Conservation (phyloP, 75 land plant genomes). For the Cunninghamia lanceolata region DNA sequence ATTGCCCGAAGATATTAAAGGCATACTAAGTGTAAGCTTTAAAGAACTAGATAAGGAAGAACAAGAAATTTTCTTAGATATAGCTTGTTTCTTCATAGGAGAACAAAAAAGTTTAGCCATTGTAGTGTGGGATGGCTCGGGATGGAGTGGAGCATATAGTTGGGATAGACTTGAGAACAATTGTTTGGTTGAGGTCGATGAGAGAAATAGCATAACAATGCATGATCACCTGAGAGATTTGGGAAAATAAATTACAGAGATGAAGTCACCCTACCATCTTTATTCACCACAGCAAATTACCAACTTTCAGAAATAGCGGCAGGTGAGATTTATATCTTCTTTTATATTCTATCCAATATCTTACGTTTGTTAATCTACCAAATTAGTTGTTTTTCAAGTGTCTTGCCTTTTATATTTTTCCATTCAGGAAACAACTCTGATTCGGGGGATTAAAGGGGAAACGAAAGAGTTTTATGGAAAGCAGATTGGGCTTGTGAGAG, state of each 20-base stretch:
- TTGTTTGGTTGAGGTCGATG: not conserved
- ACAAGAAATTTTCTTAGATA: not conserved
- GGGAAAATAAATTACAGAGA: not conserved
- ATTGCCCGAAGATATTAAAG: not conserved
- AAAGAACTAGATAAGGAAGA: not conserved
- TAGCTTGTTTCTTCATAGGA: not conserved
- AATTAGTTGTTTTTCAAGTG: no score
- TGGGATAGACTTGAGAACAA: not conserved
- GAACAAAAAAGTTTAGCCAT: not conserved
- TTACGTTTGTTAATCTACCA: no score
- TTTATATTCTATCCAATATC: no score
- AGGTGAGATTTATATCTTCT: no score
- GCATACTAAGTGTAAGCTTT: not conserved
- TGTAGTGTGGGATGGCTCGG: not conserved
- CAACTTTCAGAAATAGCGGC: no score
- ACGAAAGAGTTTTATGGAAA: no score
- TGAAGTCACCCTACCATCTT: not conserved
- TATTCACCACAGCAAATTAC: not conserved
- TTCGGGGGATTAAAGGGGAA: no score
- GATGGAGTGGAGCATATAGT: not conserved
- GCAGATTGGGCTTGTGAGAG: no score
- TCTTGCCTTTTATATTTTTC: no score
- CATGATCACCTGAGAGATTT: not conserved
- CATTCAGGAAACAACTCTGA: no score
- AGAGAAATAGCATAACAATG: not conserved